phyloP scores from a whole-genome alignment of 2,329 filamentous ascomycete genomes.

The Exophiala xenobiotica region DNA sequence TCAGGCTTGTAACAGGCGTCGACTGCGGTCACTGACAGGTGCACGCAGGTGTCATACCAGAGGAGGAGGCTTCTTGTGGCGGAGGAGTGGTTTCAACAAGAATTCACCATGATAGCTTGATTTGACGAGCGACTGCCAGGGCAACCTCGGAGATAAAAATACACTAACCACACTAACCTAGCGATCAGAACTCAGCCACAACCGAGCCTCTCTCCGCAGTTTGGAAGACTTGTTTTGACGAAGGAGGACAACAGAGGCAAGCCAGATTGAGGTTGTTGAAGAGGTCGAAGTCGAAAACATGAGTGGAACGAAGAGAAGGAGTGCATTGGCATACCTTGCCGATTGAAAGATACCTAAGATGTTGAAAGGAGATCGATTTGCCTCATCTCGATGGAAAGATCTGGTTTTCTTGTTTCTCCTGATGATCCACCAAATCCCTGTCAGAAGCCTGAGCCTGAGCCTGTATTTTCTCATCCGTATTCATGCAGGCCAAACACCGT shows the following conservation, averaged over 20 bases:
- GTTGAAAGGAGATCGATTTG: not conserved
- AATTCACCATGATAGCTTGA: not conserved
- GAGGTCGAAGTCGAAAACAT: too few relatives aligned
- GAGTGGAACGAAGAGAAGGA: too few relatives aligned
- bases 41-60: not conserved
- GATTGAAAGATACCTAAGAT: not conserved
- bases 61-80: not conserved
- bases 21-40: too few relatives aligned
- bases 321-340: not conserved
- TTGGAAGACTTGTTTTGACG: not conserved
- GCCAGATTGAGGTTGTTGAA: too few relatives aligned
- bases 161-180: conserved; percentile 1
- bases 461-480: conserved; percentile 3
- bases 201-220: conserved; percentile 11
- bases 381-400: not conserved
- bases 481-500: conserved; percentile 1
- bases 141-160: conserved; percentile 11
- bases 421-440: conserved; percentile 1
- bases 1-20: too few relatives aligned
- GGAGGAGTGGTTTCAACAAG: not conserved
- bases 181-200: conserved; percentile 13
- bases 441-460: not conserved
- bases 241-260: not conserved
- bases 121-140: conserved; percentile 2
- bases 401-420: not conserved